phyloP scores from a whole-genome alignment of 1,139 yeast genomes.

The Hansenula anomala region DNA sequence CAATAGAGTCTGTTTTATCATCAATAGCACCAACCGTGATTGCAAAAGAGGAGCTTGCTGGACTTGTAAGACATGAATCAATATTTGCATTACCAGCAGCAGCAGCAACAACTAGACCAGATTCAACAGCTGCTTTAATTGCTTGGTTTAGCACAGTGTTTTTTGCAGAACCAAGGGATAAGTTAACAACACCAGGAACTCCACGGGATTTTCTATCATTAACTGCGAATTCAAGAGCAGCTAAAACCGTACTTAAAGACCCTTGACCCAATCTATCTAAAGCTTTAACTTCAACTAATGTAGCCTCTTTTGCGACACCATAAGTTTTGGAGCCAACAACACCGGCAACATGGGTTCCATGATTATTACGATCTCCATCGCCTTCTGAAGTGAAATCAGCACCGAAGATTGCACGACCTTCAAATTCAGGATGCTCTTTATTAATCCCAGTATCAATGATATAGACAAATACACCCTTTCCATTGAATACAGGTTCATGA shows the following conservation, averaged over 20 bases:
- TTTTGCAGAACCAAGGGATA: constrained; percentile 71
- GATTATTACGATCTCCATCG: constrained; percentile 62
- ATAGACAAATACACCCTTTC: constrained; percentile 62
- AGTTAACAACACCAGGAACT: constrained; percentile 63
- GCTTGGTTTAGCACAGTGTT: constrained; percentile 68
- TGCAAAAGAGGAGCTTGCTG: constrained; percentile 69
- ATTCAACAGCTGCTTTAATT: constrained; percentile 59
- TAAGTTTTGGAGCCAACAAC: constrained; percentile 68
- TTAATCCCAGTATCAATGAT: constrained; percentile 75
- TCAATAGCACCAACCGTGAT: constrained; percentile 87
- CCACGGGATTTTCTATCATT: constrained; percentile 42
- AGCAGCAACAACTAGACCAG: constrained; percentile 75
- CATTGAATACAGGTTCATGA: constrained; percentile 44
- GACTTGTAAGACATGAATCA: constrained; percentile 61
- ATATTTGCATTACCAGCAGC: constrained; percentile 85
- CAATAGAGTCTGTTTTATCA: constrained; percentile 61
- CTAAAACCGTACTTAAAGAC: constrained; percentile 57
- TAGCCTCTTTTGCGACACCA: constrained; percentile 74
- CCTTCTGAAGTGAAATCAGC: constrained; percentile 50
- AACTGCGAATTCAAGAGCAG: constrained; percentile 69
- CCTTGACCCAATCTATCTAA: constrained; percentile 64
- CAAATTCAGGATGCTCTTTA: constrained; percentile 58
- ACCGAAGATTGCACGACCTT: constrained; percentile 55
- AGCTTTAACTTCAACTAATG: constrained; percentile 70
- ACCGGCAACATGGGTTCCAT: constrained; percentile 88